Conservation (phyloP, 305 asterid genomes). For the Solanum hybrid region DNA sequence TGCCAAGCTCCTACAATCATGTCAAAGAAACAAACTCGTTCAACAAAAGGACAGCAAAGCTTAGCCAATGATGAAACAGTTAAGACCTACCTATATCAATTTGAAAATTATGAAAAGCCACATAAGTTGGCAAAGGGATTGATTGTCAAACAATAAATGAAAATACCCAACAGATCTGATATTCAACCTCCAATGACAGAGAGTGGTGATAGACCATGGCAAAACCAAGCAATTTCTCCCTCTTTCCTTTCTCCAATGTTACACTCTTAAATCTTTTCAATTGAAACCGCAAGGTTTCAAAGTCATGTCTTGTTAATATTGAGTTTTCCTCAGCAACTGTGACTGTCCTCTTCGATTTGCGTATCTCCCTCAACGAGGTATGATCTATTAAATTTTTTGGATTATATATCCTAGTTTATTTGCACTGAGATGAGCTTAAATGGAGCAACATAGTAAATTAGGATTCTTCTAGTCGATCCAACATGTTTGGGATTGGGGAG, state of each 20-base stretch:
- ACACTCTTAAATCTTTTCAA: background rate
- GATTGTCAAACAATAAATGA: background rate
- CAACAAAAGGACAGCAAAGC: background rate
- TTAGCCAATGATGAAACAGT: background rate
- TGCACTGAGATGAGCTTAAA: background rate
- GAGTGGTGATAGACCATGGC: background rate
- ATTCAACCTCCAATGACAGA: background rate
- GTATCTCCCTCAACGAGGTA: background rate
- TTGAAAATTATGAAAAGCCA: background rate
- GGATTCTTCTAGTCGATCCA: background rate
- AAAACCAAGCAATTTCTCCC: background rate
- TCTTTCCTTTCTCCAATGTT: background rate
- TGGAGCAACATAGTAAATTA: background rate
- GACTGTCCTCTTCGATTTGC: background rate
- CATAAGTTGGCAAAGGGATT: background rate
- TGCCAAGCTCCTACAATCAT: conserved; percentile 75
- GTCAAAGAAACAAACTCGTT: background rate
- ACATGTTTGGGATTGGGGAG: background rate
- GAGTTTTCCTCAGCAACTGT: background rate
- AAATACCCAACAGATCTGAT: background rate
- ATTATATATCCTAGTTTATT: background rate
- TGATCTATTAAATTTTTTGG: background rate
- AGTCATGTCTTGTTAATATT: background rate
- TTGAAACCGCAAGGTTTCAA: background rate
- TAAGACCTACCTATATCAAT: background rate